Percentiles rank a stretch among this genome's conserved stretches.
Conservation (phyloP, 1,139 yeast genomes). For the Kluyveromyces marxianus region DNA sequence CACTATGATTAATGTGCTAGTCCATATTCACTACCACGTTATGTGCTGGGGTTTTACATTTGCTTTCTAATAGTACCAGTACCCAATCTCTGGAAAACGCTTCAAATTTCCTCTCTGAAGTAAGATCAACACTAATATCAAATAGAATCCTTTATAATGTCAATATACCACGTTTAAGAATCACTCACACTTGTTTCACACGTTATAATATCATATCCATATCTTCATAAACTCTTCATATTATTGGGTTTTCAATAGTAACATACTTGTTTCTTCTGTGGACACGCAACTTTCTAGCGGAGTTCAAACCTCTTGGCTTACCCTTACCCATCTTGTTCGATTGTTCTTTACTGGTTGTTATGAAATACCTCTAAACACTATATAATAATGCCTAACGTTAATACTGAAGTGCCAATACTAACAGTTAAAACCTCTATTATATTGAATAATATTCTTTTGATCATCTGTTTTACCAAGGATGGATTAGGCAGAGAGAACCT, state of each 20-base stretch:
- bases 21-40: too few species aligned
- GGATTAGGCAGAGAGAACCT: too few species aligned
- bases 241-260: conserved; percentile 5
- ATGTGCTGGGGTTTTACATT: too few species aligned
- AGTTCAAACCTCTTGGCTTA: conserved; percentile 70
- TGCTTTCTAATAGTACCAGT: too few species aligned
- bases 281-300: conserved; percentile 99
- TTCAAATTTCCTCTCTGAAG: too few species aligned
- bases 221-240: background rate
- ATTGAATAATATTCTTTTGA: conserved; percentile 2
- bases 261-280: conserved; percentile 95
- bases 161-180: too few species aligned
- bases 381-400: too few species aligned
- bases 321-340: conserved; percentile 35
- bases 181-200: background rate
- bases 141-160: too few species aligned
- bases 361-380: background rate
- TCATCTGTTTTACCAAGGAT: background rate
- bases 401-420: too few species aligned
- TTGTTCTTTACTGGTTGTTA: conserved; percentile 15
- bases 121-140: too few species aligned
- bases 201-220: background rate
- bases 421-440: background rate
- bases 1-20: too few species aligned
- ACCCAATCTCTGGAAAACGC: too few species aligned